These are phyloP conservation scores for Aspergillus sergii DNA, from an alignment of 2,329 filamentous ascomycete species.

Conservation along the genomic window DNA sequence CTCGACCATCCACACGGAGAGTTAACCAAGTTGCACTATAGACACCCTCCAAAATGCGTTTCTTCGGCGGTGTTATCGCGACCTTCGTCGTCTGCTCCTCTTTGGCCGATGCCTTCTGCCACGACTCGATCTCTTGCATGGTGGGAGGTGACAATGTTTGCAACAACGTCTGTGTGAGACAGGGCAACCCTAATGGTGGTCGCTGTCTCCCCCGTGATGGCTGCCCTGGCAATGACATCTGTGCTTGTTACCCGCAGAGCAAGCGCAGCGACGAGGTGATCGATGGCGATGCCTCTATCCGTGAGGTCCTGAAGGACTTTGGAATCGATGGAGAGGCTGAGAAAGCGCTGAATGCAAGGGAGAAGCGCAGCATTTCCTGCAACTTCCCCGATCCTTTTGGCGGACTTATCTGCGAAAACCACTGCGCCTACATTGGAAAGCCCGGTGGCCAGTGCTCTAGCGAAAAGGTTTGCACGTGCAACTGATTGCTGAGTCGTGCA, in stretches of 20 bases:
- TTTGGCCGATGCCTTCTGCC: constrained; percentile 2
- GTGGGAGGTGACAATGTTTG: neutral
- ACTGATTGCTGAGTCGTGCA: neutral
- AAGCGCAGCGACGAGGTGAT: constrained; percentile 7
- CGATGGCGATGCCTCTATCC: constrained; percentile 3
- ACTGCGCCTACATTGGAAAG: constrained; percentile 7
- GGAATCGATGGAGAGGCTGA: neutral
- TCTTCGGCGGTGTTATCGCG: neutral
- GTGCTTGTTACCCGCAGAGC: constrained; percentile 7
- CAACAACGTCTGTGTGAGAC: constrained; percentile 7
- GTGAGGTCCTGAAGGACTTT: neutral
- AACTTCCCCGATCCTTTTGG: neutral
- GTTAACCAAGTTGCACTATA: neutral
- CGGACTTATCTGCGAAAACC: constrained; percentile 4
- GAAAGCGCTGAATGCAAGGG: neutral
- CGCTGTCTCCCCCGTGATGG: constrained; percentile 9
- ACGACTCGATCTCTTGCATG: constrained; percentile 4
- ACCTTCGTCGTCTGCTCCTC: neutral
- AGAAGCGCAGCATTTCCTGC: constrained; percentile 8
- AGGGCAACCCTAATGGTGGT: constrained; percentile 5
- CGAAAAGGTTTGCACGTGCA: constrained; percentile 1
- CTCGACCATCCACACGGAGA: neutral
- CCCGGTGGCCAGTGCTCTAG: constrained; percentile 7
- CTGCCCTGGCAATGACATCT: constrained; percentile 8
- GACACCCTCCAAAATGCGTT: neutral